Evolutionary conservation across 2,329 filamentous ascomycete species (phyloP).

Genomic region (Ilyonectria sp.): DNA sequence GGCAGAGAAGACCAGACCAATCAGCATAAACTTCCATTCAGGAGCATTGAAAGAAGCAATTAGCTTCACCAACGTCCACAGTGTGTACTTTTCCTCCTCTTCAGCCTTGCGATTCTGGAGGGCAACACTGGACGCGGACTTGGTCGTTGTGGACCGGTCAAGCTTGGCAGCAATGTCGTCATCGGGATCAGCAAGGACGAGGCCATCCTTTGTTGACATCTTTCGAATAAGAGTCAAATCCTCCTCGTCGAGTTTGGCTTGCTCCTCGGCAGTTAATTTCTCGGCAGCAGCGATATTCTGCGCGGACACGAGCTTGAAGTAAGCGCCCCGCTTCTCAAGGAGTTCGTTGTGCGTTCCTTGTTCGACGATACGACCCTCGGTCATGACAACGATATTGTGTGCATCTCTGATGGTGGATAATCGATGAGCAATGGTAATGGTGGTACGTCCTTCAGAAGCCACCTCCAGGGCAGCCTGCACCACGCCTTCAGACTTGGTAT

Average conservation of each 20-base stretch:
- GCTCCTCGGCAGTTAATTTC: slow-evolving; percentile 66
- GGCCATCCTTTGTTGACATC: slow-evolving; percentile 58
- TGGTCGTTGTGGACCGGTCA: slow-evolving; percentile 67
- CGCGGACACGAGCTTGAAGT: slow-evolving; percentile 88
- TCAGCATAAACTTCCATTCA: slow-evolving; percentile 80
- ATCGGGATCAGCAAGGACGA: slow-evolving; percentile 69
- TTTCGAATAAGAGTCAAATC: slow-evolving; percentile 67
- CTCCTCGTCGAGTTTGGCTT: slow-evolving; percentile 64
- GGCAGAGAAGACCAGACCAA: slow-evolving; percentile 81
- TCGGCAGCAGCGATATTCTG: slow-evolving; percentile 82
- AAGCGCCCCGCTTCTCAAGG: slow-evolving; percentile 79
- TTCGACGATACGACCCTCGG: slow-evolving; percentile 87
- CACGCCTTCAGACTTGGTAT: slow-evolving; percentile 94
- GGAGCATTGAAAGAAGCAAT: slow-evolving; percentile 84
- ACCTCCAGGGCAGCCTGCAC: slow-evolving; percentile 94
- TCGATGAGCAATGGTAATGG: slow-evolving; percentile 95
- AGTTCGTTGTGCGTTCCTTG: slow-evolving; percentile 91
- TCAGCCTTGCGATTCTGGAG: slow-evolving; percentile 70
- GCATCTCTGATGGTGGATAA: slow-evolving; percentile 95
- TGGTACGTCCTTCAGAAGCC: slow-evolving; percentile 89
- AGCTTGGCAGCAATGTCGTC: slow-evolving; percentile 74
- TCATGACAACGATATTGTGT: slow-evolving; percentile 97
- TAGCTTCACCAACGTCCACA: slow-evolving; percentile 84
- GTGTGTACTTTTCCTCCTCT: slow-evolving; percentile 71
- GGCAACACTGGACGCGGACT: slow-evolving; percentile 79